Evolutionary conservation across 306 rosid species (phyloP).

Genomic region (Acacia crassicarpa): DNA sequence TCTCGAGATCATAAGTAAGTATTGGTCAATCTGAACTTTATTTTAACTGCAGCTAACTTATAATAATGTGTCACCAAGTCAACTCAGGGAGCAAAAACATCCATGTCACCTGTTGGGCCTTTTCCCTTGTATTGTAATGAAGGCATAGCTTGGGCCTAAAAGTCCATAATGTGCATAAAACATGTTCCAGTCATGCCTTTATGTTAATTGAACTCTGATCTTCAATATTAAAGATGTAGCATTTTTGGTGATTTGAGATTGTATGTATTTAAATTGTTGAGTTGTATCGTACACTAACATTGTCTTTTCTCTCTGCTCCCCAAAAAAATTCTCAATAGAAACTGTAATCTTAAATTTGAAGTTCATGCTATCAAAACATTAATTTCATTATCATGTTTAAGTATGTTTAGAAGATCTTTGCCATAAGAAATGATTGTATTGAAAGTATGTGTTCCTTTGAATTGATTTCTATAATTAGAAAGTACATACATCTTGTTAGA

Average conservation of each 20-base stretch:
- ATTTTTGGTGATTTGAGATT: neutral
- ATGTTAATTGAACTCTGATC: neutral
- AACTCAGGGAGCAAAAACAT: neutral
- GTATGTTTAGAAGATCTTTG: neutral
- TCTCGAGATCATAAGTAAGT: constrained; percentile 67
- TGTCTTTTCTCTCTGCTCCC: neutral
- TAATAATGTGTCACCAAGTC: constrained; percentile 5
- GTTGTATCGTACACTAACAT: neutral
- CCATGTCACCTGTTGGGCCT: neutral
- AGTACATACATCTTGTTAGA: neutral
- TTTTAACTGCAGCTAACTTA: constrained; percentile 9
- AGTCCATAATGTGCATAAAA: neutral
- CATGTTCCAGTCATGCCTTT: neutral
- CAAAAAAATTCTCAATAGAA: neutral
- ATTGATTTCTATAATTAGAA: neutral
- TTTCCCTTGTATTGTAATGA: neutral
- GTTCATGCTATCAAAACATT: neutral
- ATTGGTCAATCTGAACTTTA: constrained; percentile 16
- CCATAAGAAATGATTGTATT: neutral
- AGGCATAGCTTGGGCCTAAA: constrained; percentile 14
- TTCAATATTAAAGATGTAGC: neutral
- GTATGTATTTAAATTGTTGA: neutral
- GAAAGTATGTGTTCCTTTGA: neutral
- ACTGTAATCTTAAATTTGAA: neutral
- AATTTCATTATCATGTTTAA: neutral